Percentiles rank a stretch among this genome's conserved stretches.
Evolutionary conservation across 208 protist species (phyloP).

Genomic region (Leishmania arabica): DNA sequence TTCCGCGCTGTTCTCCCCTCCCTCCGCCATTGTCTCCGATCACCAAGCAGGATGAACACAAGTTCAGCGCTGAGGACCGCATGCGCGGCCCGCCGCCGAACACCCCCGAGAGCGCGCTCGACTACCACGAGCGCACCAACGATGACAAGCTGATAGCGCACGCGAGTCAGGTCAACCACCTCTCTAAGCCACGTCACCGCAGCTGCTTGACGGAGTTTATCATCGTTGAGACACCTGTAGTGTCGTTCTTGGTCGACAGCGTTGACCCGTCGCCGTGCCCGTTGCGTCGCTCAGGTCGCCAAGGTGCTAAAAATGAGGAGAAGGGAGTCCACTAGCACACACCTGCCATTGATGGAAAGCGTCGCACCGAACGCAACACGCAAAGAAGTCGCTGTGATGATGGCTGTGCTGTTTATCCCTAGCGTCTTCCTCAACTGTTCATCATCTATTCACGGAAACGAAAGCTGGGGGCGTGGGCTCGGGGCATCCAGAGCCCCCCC

Average conservation of each 20-base stretch:
- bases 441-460: too few species aligned
- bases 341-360: too few species aligned
- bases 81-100: not conserved
- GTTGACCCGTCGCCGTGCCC: slow-evolving; percentile 15
- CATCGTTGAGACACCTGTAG: slow-evolving; percentile 10
- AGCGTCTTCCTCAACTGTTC: too few species aligned
- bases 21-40: too few species aligned
- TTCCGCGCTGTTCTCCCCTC: too few species aligned
- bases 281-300: not conserved
- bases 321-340: not conserved
- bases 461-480: too few species aligned
- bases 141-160: not conserved
- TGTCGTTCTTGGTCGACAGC: slow-evolving; percentile 15
- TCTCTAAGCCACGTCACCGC: not conserved
- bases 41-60: not conserved
- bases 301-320: not conserved
- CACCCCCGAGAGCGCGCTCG: slow-evolving; percentile 5
- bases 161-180: not conserved
- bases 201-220: not conserved
- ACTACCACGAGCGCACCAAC: not conserved
- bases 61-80: too few species aligned
- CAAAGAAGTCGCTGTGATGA: too few species aligned
- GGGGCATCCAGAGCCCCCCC: too few species aligned
- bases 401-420: too few species aligned
- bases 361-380: too few species aligned